A percentile compares a stretch with the other conserved stretches of the same genome.
These are phyloP conservation scores for Omphalea diandra DNA, from an alignment of 441 rosid species.

Conservation along the genomic window DNA sequence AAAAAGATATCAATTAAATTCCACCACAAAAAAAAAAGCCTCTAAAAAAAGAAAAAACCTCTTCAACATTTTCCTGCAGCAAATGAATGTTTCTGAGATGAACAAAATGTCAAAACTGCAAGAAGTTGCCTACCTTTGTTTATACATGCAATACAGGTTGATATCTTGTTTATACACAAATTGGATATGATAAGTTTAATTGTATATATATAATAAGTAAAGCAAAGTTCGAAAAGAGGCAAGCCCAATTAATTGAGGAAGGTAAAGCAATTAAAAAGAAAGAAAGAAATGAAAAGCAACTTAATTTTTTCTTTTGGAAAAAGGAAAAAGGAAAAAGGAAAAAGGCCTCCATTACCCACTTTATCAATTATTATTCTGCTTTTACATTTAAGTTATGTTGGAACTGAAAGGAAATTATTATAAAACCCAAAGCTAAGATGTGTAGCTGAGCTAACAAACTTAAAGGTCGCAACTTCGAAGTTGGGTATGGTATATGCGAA, in stretches of 20 bases:
- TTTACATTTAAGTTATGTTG: no score
- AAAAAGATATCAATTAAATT: no score
- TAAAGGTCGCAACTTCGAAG: no score
- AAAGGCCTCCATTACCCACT: not conserved
- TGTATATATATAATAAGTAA: not conserved
- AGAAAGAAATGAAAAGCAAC: not conserved
- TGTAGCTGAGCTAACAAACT: no score
- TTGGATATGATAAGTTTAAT: no score
- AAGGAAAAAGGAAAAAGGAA: not conserved
- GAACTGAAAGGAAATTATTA: no score
- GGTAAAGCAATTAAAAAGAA: not conserved
- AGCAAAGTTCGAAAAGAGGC: not conserved
- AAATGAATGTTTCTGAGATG: not conserved
- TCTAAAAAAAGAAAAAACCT: no score
- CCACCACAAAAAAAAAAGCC: no score
- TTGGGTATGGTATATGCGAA: no score
- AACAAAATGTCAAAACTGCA: not conserved
- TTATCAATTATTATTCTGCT: not conserved
- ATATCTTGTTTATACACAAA: no score
- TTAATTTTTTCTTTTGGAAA: not conserved
- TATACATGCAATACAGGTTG: no score
- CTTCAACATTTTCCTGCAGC: not conserved
- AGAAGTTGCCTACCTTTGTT: not conserved
- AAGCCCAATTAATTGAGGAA: not conserved
- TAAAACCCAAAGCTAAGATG: no score